These are phyloP conservation scores for Solanum sitiens DNA, from an alignment of 257 asterid genomes.

Conservation along the genomic window DNA sequence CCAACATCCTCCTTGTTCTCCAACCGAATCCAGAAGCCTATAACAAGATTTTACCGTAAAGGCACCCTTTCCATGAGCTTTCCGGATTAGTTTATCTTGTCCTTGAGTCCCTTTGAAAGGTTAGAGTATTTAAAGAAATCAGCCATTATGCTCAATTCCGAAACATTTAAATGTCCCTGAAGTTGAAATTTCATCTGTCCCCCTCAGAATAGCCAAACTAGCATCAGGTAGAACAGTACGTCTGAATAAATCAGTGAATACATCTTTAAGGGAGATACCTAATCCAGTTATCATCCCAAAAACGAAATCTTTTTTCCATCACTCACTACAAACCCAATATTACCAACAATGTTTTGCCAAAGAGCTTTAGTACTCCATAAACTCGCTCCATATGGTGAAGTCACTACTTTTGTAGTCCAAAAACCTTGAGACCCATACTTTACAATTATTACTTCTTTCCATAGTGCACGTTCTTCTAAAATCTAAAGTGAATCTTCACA, in stretches of 20 bases:
- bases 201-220: not conserved
- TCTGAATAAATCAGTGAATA: not conserved
- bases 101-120: not conserved
- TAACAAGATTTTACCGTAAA: not conserved
- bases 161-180: not conserved
- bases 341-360: not conserved
- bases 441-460: not conserved
- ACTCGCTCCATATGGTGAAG: not conserved
- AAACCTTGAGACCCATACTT: not conserved
- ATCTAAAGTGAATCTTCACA: not conserved
- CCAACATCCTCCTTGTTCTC: not conserved
- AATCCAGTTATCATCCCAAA: not conserved
- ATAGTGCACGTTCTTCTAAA: not conserved
- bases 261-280: not conserved
- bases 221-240: not conserved
- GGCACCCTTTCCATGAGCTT: not conserved
- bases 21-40: not conserved
- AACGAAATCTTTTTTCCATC: not conserved
- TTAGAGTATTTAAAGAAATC: not conserved
- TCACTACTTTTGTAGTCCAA: not conserved
- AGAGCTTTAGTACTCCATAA: not conserved
- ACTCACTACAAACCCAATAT: not conserved
- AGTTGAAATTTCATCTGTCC: not conserved
- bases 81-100: not conserved
- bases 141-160: not conserved